These are phyloP conservation scores for Citrus sp. DNA, from an alignment of 345 rosid species.

Conservation along the genomic window DNA sequence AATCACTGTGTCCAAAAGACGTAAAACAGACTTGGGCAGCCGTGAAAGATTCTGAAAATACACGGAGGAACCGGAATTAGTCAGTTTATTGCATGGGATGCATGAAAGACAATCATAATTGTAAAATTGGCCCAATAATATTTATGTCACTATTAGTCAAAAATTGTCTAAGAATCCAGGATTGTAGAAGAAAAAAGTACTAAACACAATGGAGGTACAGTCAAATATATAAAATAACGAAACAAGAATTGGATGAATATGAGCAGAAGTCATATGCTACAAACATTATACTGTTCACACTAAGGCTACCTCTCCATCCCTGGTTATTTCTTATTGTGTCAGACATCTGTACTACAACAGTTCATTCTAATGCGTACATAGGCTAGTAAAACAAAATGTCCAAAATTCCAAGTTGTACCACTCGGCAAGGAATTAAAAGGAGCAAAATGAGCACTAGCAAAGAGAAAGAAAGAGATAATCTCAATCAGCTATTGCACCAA, in stretches of 20 bases:
- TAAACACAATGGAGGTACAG: background rate
- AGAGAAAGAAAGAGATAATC: background rate
- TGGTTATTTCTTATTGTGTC: background rate
- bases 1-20: conserved; percentile 79
- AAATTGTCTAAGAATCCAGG: background rate
- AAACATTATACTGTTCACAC: background rate
- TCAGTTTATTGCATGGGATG: background rate
- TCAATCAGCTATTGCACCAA: background rate
- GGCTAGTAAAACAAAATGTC: background rate
- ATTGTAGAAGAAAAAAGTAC: background rate
- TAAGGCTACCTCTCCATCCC: background rate
- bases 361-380: background rate
- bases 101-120: conserved; percentile 6
- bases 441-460: background rate
- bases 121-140: background rate
- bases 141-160: background rate
- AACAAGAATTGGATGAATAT: background rate
- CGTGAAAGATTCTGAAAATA: conserved; percentile 77
- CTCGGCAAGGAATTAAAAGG: background rate
- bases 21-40: conserved; percentile 78
- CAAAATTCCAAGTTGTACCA: background rate
- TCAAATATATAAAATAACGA: too few species aligned
- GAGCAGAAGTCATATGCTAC: background rate
- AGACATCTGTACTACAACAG: background rate
- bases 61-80: conserved; percentile 2